Evolutionary conservation across 2,329 filamentous ascomycete species (phyloP).

Genomic region (Penicillium frequentans): DNA sequence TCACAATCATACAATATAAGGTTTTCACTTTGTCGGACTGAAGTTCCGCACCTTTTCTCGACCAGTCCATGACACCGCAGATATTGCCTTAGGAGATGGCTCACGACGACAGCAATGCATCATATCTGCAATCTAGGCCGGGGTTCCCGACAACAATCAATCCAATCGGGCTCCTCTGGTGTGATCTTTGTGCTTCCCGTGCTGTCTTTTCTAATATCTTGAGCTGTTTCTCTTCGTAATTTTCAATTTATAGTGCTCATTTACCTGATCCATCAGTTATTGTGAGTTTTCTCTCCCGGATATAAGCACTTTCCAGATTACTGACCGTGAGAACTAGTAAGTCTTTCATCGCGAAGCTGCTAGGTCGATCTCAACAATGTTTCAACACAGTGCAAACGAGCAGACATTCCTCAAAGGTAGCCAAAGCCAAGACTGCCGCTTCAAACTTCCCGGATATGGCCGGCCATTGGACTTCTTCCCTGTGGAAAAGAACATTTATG

Average conservation of each 20-base stretch:
- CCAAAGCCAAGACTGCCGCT: conserved; percentile 15
- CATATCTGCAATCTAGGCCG: conserved; percentile 5
- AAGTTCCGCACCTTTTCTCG: conserved; percentile 12
- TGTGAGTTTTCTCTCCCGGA: background rate
- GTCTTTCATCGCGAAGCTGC: background rate
- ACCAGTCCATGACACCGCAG: background rate
- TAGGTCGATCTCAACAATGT: conserved; percentile 14
- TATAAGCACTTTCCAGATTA: background rate
- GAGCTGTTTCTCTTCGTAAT: background rate
- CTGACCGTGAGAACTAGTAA: background rate
- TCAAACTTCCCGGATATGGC: conserved; percentile 35
- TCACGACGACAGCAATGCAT: conserved; percentile 21
- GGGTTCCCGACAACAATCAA: background rate
- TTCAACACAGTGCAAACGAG: conserved; percentile 16
- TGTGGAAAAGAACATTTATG: conserved; percentile 27
- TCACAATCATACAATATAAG: background rate
- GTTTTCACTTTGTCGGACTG: conserved; percentile 7
- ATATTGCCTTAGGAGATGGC: background rate
- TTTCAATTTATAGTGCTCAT: background rate
- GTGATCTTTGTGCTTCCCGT: background rate
- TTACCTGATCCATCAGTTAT: background rate
- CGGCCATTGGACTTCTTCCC: conserved; percentile 31
- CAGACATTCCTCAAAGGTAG: conserved; percentile 3
- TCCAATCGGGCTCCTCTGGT: background rate
- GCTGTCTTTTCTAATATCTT: background rate